These are phyloP conservation scores for Crucihimalaya himalaica DNA, from an alignment of 345 rosid genomes.

Conservation along the genomic window DNA sequence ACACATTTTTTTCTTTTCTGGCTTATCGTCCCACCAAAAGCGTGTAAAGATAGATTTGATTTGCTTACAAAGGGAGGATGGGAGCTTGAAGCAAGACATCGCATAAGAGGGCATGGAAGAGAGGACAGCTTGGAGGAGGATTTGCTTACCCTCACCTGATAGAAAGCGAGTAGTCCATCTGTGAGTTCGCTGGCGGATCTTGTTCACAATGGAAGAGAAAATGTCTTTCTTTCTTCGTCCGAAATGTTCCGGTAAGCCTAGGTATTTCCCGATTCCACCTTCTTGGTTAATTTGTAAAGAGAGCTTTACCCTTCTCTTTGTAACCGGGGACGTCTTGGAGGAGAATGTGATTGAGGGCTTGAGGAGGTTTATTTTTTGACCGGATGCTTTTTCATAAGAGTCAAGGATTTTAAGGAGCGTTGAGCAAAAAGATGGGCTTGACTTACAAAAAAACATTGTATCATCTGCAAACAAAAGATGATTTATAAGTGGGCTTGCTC, in stretches of 20 bases:
- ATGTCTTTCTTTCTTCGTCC: not conserved
- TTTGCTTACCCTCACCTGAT: too few species aligned
- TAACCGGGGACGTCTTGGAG: not conserved
- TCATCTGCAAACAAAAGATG: not conserved
- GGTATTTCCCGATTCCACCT: not conserved
- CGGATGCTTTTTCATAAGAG: not conserved
- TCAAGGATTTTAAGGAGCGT: accelerated
- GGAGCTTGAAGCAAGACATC: too few species aligned
- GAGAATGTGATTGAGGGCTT: not conserved
- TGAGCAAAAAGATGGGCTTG: not conserved
- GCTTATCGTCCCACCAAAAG: too few species aligned
- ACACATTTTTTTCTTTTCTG: too few species aligned
- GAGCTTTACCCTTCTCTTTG: not conserved
- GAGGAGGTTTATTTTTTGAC: not conserved
- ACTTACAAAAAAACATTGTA: not conserved
- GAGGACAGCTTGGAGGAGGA: too few species aligned
- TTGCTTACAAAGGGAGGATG: too few species aligned
- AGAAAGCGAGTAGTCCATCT: too few species aligned
- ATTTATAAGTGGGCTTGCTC: not conserved
- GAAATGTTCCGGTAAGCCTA: not conserved
- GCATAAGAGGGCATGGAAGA: too few species aligned
- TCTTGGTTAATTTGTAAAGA: not conserved
- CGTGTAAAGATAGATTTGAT: too few species aligned
- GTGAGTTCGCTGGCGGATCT: too few species aligned
- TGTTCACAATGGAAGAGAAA: too few species aligned